These are phyloP conservation scores for Polygonum maritimum DNA, from an alignment of 148 eudicot genomes.

Conservation along the genomic window DNA sequence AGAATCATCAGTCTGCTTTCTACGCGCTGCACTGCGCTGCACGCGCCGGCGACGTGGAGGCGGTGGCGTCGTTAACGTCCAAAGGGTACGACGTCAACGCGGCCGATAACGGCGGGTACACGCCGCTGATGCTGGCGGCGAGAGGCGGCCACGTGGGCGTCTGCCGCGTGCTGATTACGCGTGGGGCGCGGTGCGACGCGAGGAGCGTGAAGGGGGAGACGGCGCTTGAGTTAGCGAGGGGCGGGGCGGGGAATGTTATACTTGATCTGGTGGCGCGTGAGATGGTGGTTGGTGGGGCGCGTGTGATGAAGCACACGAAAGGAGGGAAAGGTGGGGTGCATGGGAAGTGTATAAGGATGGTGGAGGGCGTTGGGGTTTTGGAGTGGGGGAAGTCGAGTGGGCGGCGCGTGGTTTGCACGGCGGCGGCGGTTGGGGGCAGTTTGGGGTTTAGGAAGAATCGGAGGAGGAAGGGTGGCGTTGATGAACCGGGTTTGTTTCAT, in stretches of 20 bases:
- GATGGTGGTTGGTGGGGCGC: slow-evolving; percentile 47
- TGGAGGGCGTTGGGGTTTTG: slow-evolving; percentile 36
- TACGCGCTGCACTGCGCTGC: slow-evolving; percentile 79
- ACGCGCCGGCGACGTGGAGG: slow-evolving; percentile 56
- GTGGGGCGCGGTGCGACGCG: slow-evolving; percentile 40
- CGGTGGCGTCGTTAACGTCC: slow-evolving; percentile 40
- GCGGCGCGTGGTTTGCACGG: slow-evolving; percentile 61
- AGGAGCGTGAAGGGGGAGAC: slow-evolving; percentile 56
- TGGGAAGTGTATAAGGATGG: slow-evolving; percentile 43
- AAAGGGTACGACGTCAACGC: slow-evolving; percentile 69
- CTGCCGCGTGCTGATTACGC: slow-evolving; percentile 47
- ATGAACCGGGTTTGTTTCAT: slow-evolving; percentile 53
- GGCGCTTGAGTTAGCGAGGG: slow-evolving; percentile 54
- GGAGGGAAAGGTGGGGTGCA: slow-evolving; percentile 81
- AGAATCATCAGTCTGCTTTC: slow-evolving; percentile 48
- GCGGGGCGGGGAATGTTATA: slow-evolving; percentile 45
- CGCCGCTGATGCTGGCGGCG: slow-evolving; percentile 87
- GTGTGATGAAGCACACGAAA: slow-evolving; percentile 60
- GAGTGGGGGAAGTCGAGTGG: slow-evolving; percentile 66
- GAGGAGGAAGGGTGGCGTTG: slow-evolving; percentile 45
- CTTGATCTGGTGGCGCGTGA: slow-evolving; percentile 54
- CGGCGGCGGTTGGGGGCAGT: slow-evolving; percentile 63
- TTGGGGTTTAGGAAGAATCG: slow-evolving; percentile 36
- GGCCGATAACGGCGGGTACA: slow-evolving; percentile 57
- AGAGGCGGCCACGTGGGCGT: slow-evolving; percentile 53